phyloP scores from a whole-genome alignment of 805 yeast species.

The Suhomyces sp. region DNA sequence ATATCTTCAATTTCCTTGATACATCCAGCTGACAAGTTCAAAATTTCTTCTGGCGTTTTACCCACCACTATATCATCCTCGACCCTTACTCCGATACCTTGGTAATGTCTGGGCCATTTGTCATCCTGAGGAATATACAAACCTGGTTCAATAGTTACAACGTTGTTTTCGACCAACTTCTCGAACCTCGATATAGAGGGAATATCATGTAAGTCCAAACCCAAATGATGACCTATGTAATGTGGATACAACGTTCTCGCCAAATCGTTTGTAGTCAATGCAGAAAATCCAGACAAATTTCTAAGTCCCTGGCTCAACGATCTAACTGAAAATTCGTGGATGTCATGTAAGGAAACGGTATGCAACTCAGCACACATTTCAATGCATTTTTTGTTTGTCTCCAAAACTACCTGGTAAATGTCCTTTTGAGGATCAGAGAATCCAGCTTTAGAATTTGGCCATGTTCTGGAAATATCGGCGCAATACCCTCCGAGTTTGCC shows the following conservation, averaged over 20 bases:
- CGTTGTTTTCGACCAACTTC: slow-evolving; percentile 65
- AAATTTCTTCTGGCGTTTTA: slow-evolving; percentile 45
- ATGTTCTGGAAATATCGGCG: slow-evolving; percentile 92
- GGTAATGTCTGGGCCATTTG: slow-evolving; percentile 74
- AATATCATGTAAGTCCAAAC: slow-evolving; percentile 85
- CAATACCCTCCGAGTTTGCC: slow-evolving; percentile 93
- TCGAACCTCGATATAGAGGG: slow-evolving; percentile 61
- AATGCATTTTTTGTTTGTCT: slow-evolving; percentile 78
- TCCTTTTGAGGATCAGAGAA: slow-evolving; percentile 82
- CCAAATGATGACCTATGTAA: slow-evolving; percentile 92
- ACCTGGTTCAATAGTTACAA: slow-evolving; percentile 95
- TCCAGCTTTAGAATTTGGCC: slow-evolving; percentile 79
- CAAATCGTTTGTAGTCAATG: slow-evolving; percentile 52
- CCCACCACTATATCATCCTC: slow-evolving; percentile 93
- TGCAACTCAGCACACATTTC: slow-evolving; percentile 57
- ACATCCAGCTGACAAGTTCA: slow-evolving; percentile 72
- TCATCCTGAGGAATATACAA: slow-evolving; percentile 77
- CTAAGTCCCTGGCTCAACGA: slow-evolving; percentile 61
- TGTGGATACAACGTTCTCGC: slow-evolving; percentile 74
- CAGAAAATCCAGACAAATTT: slow-evolving; percentile 64
- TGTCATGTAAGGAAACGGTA: slow-evolving; percentile 61
- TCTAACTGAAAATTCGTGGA: slow-evolving; percentile 69
- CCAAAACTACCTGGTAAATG: slow-evolving; percentile 82
- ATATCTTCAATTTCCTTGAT: slow-evolving; percentile 83
- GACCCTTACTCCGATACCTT: slow-evolving; percentile 89